Conservation (phyloP, 106 monocot genomes). For the Triglochin maritima region DNA sequence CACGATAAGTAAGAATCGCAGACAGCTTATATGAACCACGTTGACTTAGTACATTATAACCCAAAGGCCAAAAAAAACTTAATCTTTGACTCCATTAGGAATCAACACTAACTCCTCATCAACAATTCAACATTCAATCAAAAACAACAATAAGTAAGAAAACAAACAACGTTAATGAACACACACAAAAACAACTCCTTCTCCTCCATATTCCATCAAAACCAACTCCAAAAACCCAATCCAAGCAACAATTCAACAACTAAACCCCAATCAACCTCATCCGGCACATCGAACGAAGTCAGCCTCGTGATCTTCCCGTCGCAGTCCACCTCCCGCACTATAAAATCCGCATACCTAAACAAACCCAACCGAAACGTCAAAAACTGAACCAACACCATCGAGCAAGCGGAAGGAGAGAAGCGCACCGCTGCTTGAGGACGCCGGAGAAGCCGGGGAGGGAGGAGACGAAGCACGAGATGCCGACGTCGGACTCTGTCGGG, state of each 20-base stretch:
- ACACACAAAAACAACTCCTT: no score
- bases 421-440: conserved; percentile 76
- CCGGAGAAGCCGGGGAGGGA: conserved; percentile 84
- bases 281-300: conserved; percentile 72
- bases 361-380: background rate
- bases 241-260: background rate
- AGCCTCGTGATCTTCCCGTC: conserved; percentile 54
- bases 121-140: no score
- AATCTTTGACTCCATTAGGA: no score
- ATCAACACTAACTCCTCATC: no score
- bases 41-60: no score
- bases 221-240: no score
- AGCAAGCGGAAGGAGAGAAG: background rate
- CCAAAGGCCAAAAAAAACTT: no score
- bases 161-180: no score
- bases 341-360: conserved; percentile 82
- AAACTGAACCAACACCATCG: background rate
- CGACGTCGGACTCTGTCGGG: conserved; percentile 65
- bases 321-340: conserved; percentile 74
- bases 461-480: conserved; percentile 88
- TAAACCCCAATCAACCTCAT: conserved; percentile 17
- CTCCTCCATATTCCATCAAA: no score
- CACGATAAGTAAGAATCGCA: no score
- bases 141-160: no score
- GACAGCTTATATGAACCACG: no score